phyloP scores from a whole-genome alignment of 2,329 filamentous ascomycete species.

The Keithomyces neogunnii region DNA sequence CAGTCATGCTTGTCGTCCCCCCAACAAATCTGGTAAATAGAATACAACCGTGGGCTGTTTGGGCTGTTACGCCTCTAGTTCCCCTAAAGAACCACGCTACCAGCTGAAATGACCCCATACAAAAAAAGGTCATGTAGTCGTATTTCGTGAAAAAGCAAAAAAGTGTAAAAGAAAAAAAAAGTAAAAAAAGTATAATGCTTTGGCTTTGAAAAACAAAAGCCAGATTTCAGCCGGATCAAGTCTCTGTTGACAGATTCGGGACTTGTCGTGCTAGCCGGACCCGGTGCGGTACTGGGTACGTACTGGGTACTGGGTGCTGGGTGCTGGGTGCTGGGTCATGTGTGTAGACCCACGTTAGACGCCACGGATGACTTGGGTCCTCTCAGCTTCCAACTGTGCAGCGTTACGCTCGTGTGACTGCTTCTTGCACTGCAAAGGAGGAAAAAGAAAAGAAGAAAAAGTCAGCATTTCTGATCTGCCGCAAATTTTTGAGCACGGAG shows the following conservation, averaged over 20 bases:
- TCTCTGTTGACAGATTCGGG: neutral
- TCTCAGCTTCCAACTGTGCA: constrained; percentile 82
- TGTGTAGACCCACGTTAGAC: constrained; percentile 43
- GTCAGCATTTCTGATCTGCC: constrained; percentile 2
- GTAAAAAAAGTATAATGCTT: too few relatives aligned
- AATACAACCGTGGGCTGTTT: constrained; percentile 9
- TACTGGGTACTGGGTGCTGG: too few relatives aligned
- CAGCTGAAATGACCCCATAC: constrained; percentile 2
- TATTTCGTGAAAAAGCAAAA: constrained; percentile 5
- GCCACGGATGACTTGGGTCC: constrained; percentile 89
- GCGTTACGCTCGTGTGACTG: constrained; percentile 92
- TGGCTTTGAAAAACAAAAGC: neutral
- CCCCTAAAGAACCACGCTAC: constrained; percentile 3
- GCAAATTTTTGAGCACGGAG: neutral
- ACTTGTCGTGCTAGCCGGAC: neutral
- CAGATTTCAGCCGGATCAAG: neutral
- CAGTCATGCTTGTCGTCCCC: neutral
- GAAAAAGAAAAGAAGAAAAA: constrained; percentile 5
- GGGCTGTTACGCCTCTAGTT: constrained; percentile 7
- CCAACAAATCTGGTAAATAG: constrained; percentile 7
- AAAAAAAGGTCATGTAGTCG: constrained; percentile 10
- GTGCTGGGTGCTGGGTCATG: neutral
- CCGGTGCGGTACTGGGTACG: neutral
- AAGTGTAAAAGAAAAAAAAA: neutral
- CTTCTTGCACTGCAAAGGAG: constrained; percentile 68